Evolutionary conservation across 306 rosid genomes (phyloP).

Genomic region (Echinosophora koreensis): DNA sequence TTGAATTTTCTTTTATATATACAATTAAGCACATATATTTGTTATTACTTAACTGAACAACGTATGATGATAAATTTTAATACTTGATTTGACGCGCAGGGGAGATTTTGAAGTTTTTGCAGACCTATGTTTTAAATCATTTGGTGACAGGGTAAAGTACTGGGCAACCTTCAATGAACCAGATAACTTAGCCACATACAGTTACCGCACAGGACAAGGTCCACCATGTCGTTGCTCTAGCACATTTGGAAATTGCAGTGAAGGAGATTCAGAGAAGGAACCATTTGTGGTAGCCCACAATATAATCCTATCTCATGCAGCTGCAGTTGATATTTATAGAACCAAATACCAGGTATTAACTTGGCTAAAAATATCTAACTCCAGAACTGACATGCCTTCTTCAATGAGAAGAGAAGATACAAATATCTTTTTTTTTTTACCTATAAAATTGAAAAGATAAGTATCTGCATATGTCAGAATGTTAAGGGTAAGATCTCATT

Average conservation of each 20-base stretch:
- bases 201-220: conserved; percentile 28
- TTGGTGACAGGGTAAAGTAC: conserved; percentile 60
- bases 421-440: background rate
- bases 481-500: background rate
- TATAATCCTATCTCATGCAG: conserved; percentile 63
- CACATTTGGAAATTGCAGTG: conserved; percentile 58
- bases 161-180: conserved; percentile 63
- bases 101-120: conserved; percentile 46
- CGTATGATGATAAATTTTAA: background rate
- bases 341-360: conserved; percentile 61
- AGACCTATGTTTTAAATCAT: conserved; percentile 45
- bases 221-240: conserved; percentile 46
- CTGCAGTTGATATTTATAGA: conserved; percentile 57
- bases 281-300: conserved; percentile 69
- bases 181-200: background rate
- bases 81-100: conserved; percentile 38
- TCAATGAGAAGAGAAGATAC: background rate
- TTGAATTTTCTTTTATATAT: background rate
- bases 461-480: background rate
- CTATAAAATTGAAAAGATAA: background rate
- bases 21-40: background rate
- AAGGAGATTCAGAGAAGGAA: conserved; percentile 68
- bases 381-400: background rate
- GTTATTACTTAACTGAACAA: background rate
- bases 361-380: background rate